Evolutionary conservation across 768 basidiomycete species (phyloP).

Genomic region (Hygrophoropsis aurantiaca): DNA sequence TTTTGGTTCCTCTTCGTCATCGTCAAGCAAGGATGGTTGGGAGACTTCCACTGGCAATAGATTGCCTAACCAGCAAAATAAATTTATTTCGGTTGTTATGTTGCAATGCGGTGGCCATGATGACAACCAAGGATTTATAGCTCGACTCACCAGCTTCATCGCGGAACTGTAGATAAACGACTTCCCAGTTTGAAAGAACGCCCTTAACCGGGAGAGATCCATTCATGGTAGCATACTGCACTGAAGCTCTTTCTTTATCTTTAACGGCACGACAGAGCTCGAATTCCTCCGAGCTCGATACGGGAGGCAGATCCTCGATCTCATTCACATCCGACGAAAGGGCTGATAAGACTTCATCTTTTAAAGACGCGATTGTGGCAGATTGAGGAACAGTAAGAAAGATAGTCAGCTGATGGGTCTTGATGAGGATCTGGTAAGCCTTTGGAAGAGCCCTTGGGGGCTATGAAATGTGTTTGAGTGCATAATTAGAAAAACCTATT

Average conservation of each 20-base stretch:
- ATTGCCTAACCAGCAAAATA: constrained; percentile 41
- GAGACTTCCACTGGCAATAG: constrained; percentile 60
- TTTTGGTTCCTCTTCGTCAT: constrained; percentile 51
- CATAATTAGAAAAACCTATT: background rate
- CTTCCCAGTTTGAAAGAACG: constrained; percentile 63
- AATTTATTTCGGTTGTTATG: background rate
- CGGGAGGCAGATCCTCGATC: constrained; percentile 35
- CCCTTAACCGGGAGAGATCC: constrained; percentile 45
- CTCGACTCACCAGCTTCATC: constrained; percentile 56
- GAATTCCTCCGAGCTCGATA: constrained; percentile 48
- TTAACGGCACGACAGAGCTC: constrained; percentile 59
- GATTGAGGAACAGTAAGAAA: constrained; percentile 56
- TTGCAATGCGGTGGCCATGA: constrained; percentile 2
- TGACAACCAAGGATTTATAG: background rate
- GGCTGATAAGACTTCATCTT: constrained; percentile 62
- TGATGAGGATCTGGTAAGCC: constrained; percentile 66
- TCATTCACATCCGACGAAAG: constrained; percentile 47
- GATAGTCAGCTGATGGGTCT: constrained; percentile 71
- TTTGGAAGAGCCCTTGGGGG: constrained; percentile 58
- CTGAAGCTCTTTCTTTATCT: constrained; percentile 47
- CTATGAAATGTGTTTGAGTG: constrained; percentile 26
- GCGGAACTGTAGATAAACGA: constrained; percentile 65
- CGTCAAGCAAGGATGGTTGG: constrained; percentile 58
- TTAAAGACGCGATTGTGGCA: constrained; percentile 56
- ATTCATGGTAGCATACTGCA: constrained; percentile 51